These are phyloP conservation scores for Moricandia moricandioides DNA, from an alignment of 345 rosid species.

Conservation along the genomic window DNA sequence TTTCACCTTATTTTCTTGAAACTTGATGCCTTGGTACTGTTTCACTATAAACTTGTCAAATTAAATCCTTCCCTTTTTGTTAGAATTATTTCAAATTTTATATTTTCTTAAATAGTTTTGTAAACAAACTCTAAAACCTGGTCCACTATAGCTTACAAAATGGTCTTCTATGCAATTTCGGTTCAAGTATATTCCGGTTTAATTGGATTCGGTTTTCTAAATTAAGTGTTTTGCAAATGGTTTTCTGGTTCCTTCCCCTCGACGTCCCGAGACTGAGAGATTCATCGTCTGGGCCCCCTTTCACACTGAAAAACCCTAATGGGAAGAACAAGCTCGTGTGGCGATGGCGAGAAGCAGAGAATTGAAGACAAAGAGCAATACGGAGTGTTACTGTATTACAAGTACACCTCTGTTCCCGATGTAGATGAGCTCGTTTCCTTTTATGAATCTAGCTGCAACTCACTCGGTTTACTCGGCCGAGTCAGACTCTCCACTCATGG, in stretches of 20 bases:
- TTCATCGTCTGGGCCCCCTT: conserved; percentile 1
- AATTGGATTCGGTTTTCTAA: not conserved
- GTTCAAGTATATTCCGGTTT: not conserved
- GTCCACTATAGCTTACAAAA: not conserved
- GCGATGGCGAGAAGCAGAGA: conserved; percentile 29
- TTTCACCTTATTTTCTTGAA: not conserved
- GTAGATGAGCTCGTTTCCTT: conserved; percentile 60
- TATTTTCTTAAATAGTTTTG: not conserved
- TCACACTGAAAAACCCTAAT: conserved; percentile 30
- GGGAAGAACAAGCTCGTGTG: conserved; percentile 27
- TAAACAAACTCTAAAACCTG: not conserved
- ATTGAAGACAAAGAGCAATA: conserved; percentile 38
- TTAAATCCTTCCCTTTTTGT: too few relatives aligned
- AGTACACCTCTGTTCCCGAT: conserved; percentile 57
- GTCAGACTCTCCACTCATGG: conserved; percentile 77
- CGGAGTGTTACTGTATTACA: conserved; percentile 82
- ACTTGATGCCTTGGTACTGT: not conserved
- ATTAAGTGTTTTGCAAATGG: not conserved
- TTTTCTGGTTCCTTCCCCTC: not conserved
- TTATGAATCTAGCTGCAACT: conserved; percentile 74
- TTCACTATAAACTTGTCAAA: too few relatives aligned
- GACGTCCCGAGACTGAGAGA: not conserved
- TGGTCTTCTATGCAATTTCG: not conserved
- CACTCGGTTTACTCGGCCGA: conserved; percentile 76
- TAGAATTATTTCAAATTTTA: not conserved